These are phyloP conservation scores for Phyllosticta citrichinensis DNA, from an alignment of 2,329 filamentous ascomycete species.

Conservation along the genomic window DNA sequence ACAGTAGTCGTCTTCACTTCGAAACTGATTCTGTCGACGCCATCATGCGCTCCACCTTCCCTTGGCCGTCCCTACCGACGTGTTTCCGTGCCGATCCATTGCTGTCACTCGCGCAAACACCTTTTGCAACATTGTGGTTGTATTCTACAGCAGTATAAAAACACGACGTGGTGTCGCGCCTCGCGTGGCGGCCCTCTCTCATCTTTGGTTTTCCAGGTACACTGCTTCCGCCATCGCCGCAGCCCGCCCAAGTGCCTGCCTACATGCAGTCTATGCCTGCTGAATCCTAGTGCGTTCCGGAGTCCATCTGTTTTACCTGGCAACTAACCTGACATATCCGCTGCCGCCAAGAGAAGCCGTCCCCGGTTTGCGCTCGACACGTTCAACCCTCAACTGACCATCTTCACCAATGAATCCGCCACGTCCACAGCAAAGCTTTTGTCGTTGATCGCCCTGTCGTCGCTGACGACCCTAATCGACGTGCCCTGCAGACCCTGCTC, in stretches of 20 bases:
- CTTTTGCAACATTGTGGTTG: not conserved
- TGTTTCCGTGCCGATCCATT: not conserved
- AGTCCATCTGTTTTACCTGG: not conserved
- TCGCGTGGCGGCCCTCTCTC: not conserved
- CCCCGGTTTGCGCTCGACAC: not conserved
- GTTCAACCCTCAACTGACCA: conserved; percentile 16
- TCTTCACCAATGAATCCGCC: conserved; percentile 31
- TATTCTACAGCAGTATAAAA: not conserved
- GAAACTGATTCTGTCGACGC: too few species aligned
- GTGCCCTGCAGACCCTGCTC: conserved; percentile 39
- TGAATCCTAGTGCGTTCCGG: not conserved
- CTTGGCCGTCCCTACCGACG: too few species aligned
- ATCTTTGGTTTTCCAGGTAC: too few species aligned
- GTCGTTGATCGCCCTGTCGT: conserved; percentile 46
- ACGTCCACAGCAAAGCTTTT: conserved; percentile 39
- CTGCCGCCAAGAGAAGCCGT: too few species aligned
- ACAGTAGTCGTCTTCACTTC: too few species aligned
- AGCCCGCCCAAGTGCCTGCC: not conserved
- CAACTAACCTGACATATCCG: not conserved
- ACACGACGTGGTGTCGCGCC: not conserved
- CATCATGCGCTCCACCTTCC: too few species aligned
- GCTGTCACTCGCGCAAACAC: not conserved
- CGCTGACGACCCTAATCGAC: conserved; percentile 40
- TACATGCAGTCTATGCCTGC: not conserved
- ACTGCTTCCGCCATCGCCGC: not conserved